Conservation (phyloP, 2,329 filamentous ascomycete species). For the Colletotrichum theobromicola region DNA sequence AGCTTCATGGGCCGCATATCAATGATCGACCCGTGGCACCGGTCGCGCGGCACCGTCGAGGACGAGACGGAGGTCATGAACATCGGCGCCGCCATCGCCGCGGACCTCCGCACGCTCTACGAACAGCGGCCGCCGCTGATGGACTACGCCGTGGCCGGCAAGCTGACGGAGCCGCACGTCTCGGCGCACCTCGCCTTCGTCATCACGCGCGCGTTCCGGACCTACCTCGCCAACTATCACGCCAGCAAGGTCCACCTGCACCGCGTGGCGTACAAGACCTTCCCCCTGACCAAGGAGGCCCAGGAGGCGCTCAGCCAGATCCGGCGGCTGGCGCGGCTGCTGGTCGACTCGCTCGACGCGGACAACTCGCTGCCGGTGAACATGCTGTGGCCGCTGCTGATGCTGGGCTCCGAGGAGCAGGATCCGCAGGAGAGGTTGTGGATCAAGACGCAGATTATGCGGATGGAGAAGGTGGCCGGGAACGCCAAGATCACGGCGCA, state of each 20-base stretch:
- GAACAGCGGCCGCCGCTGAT: constrained; percentile 57
- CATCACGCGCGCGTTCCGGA: constrained; percentile 58
- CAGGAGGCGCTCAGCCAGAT: constrained; percentile 53
- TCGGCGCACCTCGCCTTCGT: constrained; percentile 53
- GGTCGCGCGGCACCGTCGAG: constrained; percentile 58
- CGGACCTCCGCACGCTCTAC: constrained; percentile 55
- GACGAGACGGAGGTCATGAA: constrained; percentile 65
- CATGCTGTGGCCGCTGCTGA: constrained; percentile 62
- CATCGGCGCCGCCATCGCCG: constrained; percentile 53
- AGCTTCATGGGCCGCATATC: constrained; percentile 63
- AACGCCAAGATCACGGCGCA: constrained; percentile 50
- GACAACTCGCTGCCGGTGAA: constrained; percentile 57
- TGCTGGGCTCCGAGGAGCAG: constrained; percentile 62
- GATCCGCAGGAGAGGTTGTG: constrained; percentile 50
- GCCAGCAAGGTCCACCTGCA: constrained; percentile 62
- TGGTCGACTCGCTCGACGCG: constrained; percentile 43
- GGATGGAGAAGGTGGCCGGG: constrained; percentile 49
- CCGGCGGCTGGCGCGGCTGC: constrained; percentile 48
- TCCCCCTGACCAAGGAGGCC: constrained; percentile 57
- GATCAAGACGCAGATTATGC: constrained; percentile 55
- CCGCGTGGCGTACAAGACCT: constrained; percentile 58
- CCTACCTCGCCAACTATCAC: constrained; percentile 61
- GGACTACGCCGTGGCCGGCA: constrained; percentile 59
- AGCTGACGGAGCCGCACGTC: constrained; percentile 52
- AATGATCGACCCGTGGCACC: constrained; percentile 61